Evolutionary conservation across 2,329 filamentous ascomycete species (phyloP), one percentile per base, ranked within the genome.

Genomic region (Calonectria hongkongensis): DNA sequence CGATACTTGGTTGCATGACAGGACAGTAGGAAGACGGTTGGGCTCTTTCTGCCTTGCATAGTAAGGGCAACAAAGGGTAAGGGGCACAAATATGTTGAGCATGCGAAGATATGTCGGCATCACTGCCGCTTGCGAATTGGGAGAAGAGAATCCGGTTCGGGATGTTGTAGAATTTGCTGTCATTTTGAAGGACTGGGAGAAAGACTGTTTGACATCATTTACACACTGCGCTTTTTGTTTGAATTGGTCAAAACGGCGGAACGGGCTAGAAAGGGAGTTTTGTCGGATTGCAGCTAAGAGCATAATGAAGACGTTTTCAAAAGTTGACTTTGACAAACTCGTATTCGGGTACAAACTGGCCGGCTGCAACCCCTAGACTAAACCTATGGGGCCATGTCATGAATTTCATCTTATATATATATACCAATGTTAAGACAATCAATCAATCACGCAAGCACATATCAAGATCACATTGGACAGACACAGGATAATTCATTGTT

Each of bases 1-100:
- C 76, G 77, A 82, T 82, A 81, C 73, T 63, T 71, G 72, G 78
- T 73, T 76, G 75, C 78, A 79, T 79, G 76, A 76, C 60, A 60
- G 63, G 74, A 76, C 62, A 68, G 72, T 62, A 73, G 75, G 36
- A 51, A 69, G 65, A 75, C 50, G 56, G 50, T 48, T 48, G 60
- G 62, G 30, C 28, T 41, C 27, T 28, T 54, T 39, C 36, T 28
- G 33, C 45, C n/a, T 47, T 64, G 64, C 18, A 39, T 56, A 64
- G 39, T 39, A 28, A 45, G 25, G 51, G 60, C 58, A 60, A 45
- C n/a, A 56, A 25, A 54, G 45, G 50, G 45, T 27, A 63, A 48
- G 43, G 66, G 33, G 47, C 21, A 28, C 30, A 51, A 60, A 43
- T 30, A 63, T 41, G 41, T 72, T 66, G 54, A 51, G 27, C 51